Conservation (phyloP, 345 rosid genomes). For the Psidium friedrichsthalianum region DNA sequence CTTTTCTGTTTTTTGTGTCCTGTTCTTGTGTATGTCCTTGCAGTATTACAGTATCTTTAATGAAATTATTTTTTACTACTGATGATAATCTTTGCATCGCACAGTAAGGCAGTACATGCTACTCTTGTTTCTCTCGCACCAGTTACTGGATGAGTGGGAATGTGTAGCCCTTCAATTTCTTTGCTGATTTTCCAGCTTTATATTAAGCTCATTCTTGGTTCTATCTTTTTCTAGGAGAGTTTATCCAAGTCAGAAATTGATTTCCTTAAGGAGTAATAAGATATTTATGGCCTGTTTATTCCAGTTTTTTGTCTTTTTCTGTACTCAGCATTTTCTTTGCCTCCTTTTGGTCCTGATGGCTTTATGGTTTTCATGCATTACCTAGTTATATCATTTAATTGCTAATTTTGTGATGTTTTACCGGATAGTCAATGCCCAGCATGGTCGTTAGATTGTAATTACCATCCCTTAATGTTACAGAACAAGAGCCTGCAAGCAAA, state of each 20-base stretch:
- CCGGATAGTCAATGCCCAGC: background rate
- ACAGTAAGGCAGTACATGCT: background rate
- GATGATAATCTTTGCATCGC: background rate
- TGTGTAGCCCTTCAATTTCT: background rate
- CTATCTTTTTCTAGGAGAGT: constrained; percentile 51
- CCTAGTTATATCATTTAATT: background rate
- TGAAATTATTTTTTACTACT: background rate
- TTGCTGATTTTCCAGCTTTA: background rate
- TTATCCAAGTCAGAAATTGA: constrained; percentile 77
- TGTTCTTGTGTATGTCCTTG: background rate
- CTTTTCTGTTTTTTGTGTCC: background rate
- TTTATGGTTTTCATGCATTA: background rate
- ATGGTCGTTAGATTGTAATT: background rate
- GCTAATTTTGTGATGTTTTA: background rate
- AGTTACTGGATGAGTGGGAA: background rate
- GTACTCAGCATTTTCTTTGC: background rate
- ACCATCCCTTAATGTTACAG: constrained; percentile 21
- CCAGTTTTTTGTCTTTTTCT: background rate
- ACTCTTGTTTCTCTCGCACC: background rate
- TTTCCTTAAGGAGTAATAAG: constrained; percentile 60
- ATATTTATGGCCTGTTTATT: background rate
- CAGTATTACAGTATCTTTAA: background rate
- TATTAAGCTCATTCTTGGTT: background rate
- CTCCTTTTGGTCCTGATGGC: background rate
- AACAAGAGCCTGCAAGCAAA: constrained; percentile 46